Evolutionary conservation across 495 filamentous ascomycete genomes (phyloP).

Genomic region (Hypoxylon fuscum): DNA sequence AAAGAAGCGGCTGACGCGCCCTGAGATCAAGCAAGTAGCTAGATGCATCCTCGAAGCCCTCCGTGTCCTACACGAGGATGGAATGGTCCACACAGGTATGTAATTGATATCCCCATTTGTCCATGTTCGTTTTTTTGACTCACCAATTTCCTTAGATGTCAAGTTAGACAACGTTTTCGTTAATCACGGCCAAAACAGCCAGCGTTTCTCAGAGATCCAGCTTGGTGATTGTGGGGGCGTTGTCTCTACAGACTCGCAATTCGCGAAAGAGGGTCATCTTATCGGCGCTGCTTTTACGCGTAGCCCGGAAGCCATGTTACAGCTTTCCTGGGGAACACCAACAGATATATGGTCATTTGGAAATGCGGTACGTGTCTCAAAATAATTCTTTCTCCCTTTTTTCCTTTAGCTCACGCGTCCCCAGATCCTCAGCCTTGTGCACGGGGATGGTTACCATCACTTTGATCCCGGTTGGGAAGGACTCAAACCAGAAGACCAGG

Average conservation of each 20-base stretch:
- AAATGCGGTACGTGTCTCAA: constrained; percentile 40
- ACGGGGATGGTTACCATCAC: constrained; percentile 52
- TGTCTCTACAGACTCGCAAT: constrained; percentile 45
- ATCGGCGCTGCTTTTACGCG: constrained; percentile 50
- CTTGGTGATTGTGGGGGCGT: constrained; percentile 53
- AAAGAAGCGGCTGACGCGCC: constrained; percentile 45
- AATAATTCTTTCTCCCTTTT: constrained; percentile 8
- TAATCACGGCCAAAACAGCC: constrained; percentile 44
- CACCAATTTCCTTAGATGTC: constrained; percentile 43
- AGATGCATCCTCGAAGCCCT: constrained; percentile 51
- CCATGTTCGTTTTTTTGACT: neutral
- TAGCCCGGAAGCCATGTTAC: constrained; percentile 51
- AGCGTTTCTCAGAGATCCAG: constrained; percentile 50
- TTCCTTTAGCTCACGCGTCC: constrained; percentile 3
- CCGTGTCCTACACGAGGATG: constrained; percentile 49
- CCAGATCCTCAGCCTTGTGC: constrained; percentile 54
- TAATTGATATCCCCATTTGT: neutral
- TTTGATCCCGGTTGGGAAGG: constrained; percentile 49
- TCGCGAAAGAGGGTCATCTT: constrained; percentile 49
- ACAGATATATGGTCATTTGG: constrained; percentile 61
- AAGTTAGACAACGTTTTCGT: constrained; percentile 55
- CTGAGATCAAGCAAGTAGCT: constrained; percentile 56
- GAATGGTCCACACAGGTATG: constrained; percentile 53
- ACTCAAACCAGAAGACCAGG: constrained; percentile 47
- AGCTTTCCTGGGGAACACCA: constrained; percentile 47